phyloP scores from a whole-genome alignment of 2,329 filamentous ascomycete genomes.

The Colletotrichum nymphaeae region DNA sequence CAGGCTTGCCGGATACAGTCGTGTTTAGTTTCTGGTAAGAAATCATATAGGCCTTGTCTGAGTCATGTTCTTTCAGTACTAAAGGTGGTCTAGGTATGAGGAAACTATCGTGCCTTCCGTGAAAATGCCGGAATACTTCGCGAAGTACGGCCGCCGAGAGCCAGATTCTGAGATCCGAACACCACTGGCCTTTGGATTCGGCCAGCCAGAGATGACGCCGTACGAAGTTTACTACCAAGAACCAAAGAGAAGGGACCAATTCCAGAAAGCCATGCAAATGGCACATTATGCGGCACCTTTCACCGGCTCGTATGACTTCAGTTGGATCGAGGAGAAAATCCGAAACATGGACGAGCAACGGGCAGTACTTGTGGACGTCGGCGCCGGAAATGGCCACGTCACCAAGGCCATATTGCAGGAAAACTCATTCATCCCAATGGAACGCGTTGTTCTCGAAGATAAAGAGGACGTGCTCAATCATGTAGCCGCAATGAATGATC shows the following conservation, averaged over 20 bases:
- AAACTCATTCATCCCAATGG: slow-evolving; percentile 10
- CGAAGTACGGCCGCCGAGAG: slow-evolving; percentile 44
- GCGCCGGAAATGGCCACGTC: slow-evolving; percentile 45
- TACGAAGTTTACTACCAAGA: slow-evolving; percentile 45
- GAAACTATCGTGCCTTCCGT: slow-evolving; percentile 37
- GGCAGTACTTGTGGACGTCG: slow-evolving; percentile 46
- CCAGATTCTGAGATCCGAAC: slow-evolving; percentile 43
- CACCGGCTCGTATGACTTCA: slow-evolving; percentile 45
- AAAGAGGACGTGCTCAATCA: slow-evolving; percentile 35
- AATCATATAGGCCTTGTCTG: too few relatives aligned
- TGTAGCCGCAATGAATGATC: not conserved
- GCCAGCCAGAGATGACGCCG: slow-evolving; percentile 42
- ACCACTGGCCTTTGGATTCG: slow-evolving; percentile 42
- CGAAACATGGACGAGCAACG: slow-evolving; percentile 20
- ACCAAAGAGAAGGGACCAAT: slow-evolving; percentile 39
- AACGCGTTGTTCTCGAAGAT: slow-evolving; percentile 37
- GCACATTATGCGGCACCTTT: slow-evolving; percentile 39
- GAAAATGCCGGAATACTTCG: slow-evolving; percentile 46
- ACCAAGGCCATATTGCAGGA: slow-evolving; percentile 33
- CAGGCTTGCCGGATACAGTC: slow-evolving; percentile 23
- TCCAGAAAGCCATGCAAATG: slow-evolving; percentile 44
- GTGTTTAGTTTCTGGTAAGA: slow-evolving; percentile 30
- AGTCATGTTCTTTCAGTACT: too few relatives aligned
- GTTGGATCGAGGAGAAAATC: slow-evolving; percentile 40
- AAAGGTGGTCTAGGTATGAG: slow-evolving; percentile 39